Evolutionary conservation across 2,329 filamentous ascomycete genomes (phyloP).

Genomic region (Sporothrix variecibatus): DNA sequence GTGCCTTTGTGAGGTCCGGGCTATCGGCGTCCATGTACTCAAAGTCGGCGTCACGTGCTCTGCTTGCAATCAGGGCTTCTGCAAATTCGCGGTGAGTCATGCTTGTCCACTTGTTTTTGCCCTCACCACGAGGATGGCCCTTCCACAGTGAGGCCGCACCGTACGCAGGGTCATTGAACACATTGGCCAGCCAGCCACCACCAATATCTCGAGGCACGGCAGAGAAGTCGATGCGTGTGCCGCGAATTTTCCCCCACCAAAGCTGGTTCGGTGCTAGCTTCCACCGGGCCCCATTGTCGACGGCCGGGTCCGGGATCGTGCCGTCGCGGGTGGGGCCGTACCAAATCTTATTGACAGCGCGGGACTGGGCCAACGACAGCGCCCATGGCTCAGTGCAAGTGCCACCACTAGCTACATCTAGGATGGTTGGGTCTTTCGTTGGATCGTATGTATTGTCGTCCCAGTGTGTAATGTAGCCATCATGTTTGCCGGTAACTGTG

Average conservation of each 20-base stretch:
- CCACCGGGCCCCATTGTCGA: background rate
- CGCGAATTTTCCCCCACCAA: background rate
- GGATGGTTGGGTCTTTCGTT: background rate
- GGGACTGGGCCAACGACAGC: background rate
- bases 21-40: background rate
- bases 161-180: background rate
- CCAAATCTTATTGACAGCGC: background rate
- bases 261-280: background rate
- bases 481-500: background rate
- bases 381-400: background rate
- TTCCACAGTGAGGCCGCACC: background rate
- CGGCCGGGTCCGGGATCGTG: background rate
- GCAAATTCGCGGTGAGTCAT: background rate
- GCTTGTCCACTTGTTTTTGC: background rate
- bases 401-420: background rate
- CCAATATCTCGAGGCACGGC: background rate
- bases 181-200: background rate
- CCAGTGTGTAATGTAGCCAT: background rate
- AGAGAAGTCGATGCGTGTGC: background rate
- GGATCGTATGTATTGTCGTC: background rate
- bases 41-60: background rate
- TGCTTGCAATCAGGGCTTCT: background rate
- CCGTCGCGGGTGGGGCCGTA: background rate
- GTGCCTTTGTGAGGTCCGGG: background rate
- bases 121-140: background rate